A percentile compares a stretch with the other conserved stretches of the same genome.
Evolutionary conservation across 371 early-diverging fungal genomes (phyloP).

Genomic region (Apophysomyces sp.): DNA sequence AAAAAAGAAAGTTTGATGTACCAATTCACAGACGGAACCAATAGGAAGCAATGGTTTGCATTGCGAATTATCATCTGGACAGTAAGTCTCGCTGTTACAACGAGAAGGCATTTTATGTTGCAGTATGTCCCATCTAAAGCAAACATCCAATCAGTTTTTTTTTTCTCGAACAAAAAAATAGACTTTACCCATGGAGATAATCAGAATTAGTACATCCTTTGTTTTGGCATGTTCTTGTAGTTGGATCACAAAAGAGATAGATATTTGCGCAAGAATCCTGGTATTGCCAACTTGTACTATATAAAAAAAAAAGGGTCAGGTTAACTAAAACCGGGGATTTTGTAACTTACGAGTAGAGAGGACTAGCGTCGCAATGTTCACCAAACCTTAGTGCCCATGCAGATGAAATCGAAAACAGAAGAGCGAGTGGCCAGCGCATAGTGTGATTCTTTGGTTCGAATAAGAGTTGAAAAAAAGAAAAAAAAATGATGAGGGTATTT

Average conservation of each 20-base stretch:
- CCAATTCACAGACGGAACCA: slow-evolving; percentile 35
- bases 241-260: slow-evolving; percentile 39
- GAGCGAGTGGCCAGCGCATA: background rate
- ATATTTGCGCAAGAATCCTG: slow-evolving; percentile 40
- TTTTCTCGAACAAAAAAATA: background rate
- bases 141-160: background rate
- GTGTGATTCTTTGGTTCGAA: background rate
- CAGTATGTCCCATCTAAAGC: slow-evolving; percentile 29
- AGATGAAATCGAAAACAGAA: background rate
- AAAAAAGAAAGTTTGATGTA: background rate
- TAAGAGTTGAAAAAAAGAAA: background rate
- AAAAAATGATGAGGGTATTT: slow-evolving; percentile 3
- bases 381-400: slow-evolving; percentile 22
- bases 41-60: slow-evolving; percentile 23
- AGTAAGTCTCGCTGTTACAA: slow-evolving; percentile 28
- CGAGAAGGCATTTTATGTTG: slow-evolving; percentile 28
- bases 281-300: slow-evolving; percentile 35
- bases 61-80: slow-evolving; percentile 41
- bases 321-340: background rate
- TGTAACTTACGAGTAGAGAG: slow-evolving; percentile 31
- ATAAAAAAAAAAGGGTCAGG: background rate
- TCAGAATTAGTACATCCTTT: slow-evolving; percentile 47
- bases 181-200: slow-evolving; percentile 38
- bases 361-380: slow-evolving; percentile 29
- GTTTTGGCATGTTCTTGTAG: slow-evolving; percentile 33